These are phyloP conservation scores for Colletotrichum cuscutae DNA, from an alignment of 2,329 filamentous ascomycete genomes.

Conservation along the genomic window DNA sequence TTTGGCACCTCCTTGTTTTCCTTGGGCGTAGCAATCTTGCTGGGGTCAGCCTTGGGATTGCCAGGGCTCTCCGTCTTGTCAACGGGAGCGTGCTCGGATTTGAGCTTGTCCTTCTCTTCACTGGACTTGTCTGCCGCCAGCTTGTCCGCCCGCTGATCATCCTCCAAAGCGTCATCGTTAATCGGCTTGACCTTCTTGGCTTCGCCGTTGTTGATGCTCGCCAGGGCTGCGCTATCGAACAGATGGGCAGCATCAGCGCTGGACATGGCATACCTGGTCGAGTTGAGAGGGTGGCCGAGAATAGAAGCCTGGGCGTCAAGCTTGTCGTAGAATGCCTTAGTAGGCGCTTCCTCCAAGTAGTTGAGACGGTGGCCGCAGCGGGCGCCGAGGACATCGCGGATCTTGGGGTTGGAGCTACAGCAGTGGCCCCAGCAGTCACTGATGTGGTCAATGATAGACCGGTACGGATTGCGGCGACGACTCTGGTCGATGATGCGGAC, in stretches of 20 bases:
- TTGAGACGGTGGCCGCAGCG: conserved; percentile 37
- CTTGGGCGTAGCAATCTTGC: conserved; percentile 8
- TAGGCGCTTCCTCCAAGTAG: conserved; percentile 31
- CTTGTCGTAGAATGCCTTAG: conserved; percentile 33
- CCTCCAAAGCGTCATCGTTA: conserved; percentile 29
- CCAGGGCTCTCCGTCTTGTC: conserved; percentile 24
- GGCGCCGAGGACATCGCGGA: conserved; percentile 32
- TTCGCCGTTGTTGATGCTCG: conserved; percentile 18
- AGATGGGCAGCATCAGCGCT: conserved; percentile 21
- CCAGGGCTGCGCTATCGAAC: conserved; percentile 32
- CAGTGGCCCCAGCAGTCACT: conserved; percentile 38
- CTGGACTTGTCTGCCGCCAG: conserved; percentile 16
- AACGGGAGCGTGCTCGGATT: conserved; percentile 26
- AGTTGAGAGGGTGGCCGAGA: conserved; percentile 31
- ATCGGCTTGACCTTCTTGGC: conserved; percentile 23
- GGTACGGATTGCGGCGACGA: conserved; percentile 34
- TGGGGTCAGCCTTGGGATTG: conserved; percentile 28
- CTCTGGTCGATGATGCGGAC: conserved; percentile 44
- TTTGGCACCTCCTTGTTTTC: not conserved
- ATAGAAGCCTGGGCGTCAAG: conserved; percentile 28
- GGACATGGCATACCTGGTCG: conserved; percentile 34
- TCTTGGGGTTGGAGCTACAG: conserved; percentile 35
- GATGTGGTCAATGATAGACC: conserved; percentile 32
- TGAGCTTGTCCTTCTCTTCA: conserved; percentile 23
- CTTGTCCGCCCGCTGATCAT: conserved; percentile 31